Base-by-base conservation (phyloP, 2,329 filamentous ascomycete species). In the Calonectria fujianensis region DNA sequence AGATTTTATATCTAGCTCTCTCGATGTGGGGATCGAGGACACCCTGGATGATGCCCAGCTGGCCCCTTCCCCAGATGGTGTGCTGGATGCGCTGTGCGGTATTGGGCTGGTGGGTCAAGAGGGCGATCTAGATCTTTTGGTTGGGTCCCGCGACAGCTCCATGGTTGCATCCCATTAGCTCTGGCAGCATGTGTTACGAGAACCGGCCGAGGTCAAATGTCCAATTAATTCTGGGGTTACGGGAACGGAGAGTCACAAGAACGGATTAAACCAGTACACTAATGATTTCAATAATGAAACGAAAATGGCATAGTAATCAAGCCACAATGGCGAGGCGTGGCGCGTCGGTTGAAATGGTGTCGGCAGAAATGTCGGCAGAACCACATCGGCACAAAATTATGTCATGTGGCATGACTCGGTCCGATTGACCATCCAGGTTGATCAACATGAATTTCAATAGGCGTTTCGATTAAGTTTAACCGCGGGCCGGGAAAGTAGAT, bases 391-490 rank as follows among this genome's bases (percentile, higher is more conserved):
- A 24, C 31, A 20, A 57, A 57, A 35, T 54, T 24, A n/a, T 37
- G 11, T 61, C 35, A 29, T 41, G 57, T 24, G 11, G 32, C n/a
- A 14, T 24, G 14, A 41, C 24, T 63, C 57, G 57, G 57, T 18
- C 57, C 37, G 37, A 41, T 29, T n/a, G 2, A 18, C 18, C 29
- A n/a, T 35, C 4, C 11, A 24, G 16, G 2, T 35, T 57, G 29
- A n/a, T 14, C 29, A 20, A n/a, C 0, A 48, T 7, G 20, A 48
- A 0, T 29, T 16, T 29, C 14, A 29, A 6, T 18, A 63, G 35
- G 31, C n/a, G 20, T 32, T n/a, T 41, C 57, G 57, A 39, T 18
- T 39, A 63, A 41, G n/a, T 41, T 63, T 63, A 63, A 63, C 57
- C 57, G 57, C 24, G 20, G 32, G 4, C 18, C 57, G 57, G 57